These are phyloP conservation scores for Botrytis medusae DNA, from an alignment of 2,329 filamentous ascomycete genomes.

Conservation along the genomic window DNA sequence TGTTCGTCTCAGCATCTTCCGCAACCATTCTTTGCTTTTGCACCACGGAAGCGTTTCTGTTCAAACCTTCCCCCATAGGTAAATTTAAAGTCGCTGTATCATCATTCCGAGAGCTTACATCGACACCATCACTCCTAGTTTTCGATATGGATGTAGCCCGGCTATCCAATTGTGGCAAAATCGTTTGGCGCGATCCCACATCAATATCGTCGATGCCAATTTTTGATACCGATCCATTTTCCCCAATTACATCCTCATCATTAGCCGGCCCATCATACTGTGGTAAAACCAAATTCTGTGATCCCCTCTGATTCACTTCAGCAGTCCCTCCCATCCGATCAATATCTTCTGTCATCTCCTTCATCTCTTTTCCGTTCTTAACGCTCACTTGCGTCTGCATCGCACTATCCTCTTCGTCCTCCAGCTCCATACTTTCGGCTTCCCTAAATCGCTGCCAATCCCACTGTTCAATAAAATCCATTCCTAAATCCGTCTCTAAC, in stretches of 20 bases:
- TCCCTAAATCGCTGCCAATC: conserved; percentile 14
- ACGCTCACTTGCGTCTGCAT: not conserved
- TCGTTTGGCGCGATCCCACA: not conserved
- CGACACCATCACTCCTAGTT: not conserved
- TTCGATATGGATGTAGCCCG: not conserved
- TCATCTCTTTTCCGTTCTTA: too few species aligned
- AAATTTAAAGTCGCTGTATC: not conserved
- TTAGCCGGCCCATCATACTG: conserved; percentile 2
- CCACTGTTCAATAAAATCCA: conserved; percentile 11
- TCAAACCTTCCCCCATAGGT: not conserved
- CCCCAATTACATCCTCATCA: not conserved
- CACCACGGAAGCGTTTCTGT: not conserved
- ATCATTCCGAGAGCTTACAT: not conserved
- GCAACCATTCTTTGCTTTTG: not conserved
- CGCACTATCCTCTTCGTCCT: not conserved
- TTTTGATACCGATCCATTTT: not conserved
- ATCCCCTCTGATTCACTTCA: too few species aligned
- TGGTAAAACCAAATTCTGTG: not conserved
- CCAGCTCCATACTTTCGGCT: conserved; percentile 4
- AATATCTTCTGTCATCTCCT: not conserved
- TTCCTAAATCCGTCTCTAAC: not conserved
- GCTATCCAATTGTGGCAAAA: not conserved
- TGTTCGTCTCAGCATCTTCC: not conserved
- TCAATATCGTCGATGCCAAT: not conserved
- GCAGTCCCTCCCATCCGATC: not conserved